Percentiles rank a stretch among this genome's conserved stretches.
Evolutionary conservation across 805 yeast species (phyloP).

Genomic region (Pichia cephalocereana): DNA sequence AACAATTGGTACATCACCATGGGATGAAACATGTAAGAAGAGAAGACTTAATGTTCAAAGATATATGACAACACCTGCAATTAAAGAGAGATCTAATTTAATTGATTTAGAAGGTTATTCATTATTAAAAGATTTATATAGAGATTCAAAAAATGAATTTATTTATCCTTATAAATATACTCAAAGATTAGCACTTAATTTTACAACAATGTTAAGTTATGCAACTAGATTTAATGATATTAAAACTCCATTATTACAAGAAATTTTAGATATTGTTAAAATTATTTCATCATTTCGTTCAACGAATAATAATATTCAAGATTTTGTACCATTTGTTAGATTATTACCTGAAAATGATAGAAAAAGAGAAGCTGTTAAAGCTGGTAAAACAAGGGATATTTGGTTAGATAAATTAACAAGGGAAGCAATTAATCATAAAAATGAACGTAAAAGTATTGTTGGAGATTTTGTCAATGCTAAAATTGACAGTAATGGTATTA

Average conservation of each 20-base stretch:
- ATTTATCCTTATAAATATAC: conserved; percentile 22
- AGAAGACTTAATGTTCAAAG: conserved; percentile 30
- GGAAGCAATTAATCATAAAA: conserved; percentile 15
- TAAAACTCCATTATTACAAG: conserved; percentile 19
- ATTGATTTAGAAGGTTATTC: conserved; percentile 28
- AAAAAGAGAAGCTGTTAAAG: conserved; percentile 18
- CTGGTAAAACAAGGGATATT: conserved; percentile 23
- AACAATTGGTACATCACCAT: conserved; percentile 36
- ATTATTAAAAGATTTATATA: conserved; percentile 22
- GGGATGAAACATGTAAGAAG: conserved; percentile 30
- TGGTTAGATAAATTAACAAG: conserved; percentile 25
- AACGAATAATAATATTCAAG: conserved; percentile 30
- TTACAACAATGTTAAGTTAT: conserved; percentile 30
- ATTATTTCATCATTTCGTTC: conserved; percentile 26
- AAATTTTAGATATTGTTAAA: conserved; percentile 24
- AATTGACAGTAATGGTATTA: conserved; percentile 3
- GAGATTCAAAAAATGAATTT: conserved; percentile 8
- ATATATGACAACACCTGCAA: conserved; percentile 30
- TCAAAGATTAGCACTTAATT: conserved; percentile 29
- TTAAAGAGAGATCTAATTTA: conserved; percentile 25
- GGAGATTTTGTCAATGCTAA: conserved; percentile 26
- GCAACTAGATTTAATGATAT: conserved; percentile 29
- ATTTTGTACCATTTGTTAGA: conserved; percentile 28
- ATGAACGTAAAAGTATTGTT: conserved; percentile 26
- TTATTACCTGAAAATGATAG: conserved; percentile 23